Evolutionary conservation across 2,329 filamentous ascomycete species (phyloP), one percentile per base, ranked within the genome.

Genomic region (Alternaria alternata): DNA sequence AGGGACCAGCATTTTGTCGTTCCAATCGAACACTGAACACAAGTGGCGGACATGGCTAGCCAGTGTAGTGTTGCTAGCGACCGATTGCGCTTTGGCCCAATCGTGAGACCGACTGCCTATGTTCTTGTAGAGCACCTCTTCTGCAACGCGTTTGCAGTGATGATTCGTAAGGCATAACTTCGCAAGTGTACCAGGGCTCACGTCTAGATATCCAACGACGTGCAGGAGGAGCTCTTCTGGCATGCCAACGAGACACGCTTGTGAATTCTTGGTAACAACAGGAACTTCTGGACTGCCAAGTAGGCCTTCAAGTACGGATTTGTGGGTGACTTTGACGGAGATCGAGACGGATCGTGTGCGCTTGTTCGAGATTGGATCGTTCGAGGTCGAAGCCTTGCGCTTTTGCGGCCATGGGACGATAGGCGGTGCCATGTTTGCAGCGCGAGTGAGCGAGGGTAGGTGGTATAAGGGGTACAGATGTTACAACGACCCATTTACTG

Each of bases 151-250:
- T 7, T 49, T 61, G 32, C 34, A 64, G 18, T 56, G 61, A 11
- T 22, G 30, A 39, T 56, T 47, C 7, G 51, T 55, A 3, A 24
- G 51, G 22, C 58, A 51, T 7, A 66, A 39, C 16, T 20, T 44
- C 4, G 55, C 55, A 5, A 64, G 44, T 30, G 38, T 32, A 14
- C 9, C 26, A 1, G 12, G n/a, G 11, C 26, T 7, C 3, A 26
- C 9, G 3, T 38, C 5, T 1, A 62, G 22, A 22, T 44, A 14
- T 9, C 32, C 11, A 18, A 54, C 5, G 12, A 59, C 51, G 16
- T 52, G 24, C 9, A 59, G n/a, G 1, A 64, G 34, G 8, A 64
- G 44, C 9, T 64, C 62, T 26, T 64, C 62, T 7, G 62, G 59
- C 11, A 64, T 22, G 0, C 47, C 26, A 16, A 28, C 30, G n/a